These are phyloP conservation scores for Centaurea solstitialis DNA, from an alignment of 129 eudicot genomes.

Conservation along the genomic window DNA sequence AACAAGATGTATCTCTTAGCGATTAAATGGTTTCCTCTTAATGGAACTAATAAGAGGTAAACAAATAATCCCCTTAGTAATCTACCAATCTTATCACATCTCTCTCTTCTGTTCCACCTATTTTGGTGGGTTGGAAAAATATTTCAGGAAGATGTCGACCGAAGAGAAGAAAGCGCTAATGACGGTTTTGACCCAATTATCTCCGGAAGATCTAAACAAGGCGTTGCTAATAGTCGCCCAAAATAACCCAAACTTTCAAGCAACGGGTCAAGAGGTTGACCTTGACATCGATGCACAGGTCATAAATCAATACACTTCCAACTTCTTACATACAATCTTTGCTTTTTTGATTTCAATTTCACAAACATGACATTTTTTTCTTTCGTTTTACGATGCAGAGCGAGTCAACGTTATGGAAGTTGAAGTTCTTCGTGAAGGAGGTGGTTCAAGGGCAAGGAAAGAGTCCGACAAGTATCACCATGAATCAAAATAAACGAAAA, in stretches of 20 bases:
- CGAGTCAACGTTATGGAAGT: conserved; percentile 77
- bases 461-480: conserved; percentile 40
- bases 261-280: conserved; percentile 59
- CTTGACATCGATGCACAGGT: conserved; percentile 86
- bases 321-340: background rate
- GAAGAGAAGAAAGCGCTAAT: conserved; percentile 77
- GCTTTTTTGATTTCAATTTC: background rate
- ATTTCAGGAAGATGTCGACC: conserved; percentile 73
- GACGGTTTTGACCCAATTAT: conserved; percentile 52
- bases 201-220: conserved; percentile 67
- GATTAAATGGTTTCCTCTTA: too few relatives aligned
- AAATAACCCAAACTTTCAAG: conserved; percentile 61
- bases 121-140: background rate
- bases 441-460: conserved; percentile 48
- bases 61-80: background rate
- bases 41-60: too few relatives aligned
- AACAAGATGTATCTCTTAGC: too few relatives aligned
- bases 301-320: background rate
- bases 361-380: background rate
- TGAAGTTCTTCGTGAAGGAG: conserved; percentile 73
- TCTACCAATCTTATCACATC: background rate
- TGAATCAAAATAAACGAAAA: conserved; percentile 48
- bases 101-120: background rate
- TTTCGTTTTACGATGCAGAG: conserved; percentile 42
- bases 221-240: conserved; percentile 75